phyloP scores from a whole-genome alignment of 495 filamentous ascomycete species.

The Penicillium tannophilum region DNA sequence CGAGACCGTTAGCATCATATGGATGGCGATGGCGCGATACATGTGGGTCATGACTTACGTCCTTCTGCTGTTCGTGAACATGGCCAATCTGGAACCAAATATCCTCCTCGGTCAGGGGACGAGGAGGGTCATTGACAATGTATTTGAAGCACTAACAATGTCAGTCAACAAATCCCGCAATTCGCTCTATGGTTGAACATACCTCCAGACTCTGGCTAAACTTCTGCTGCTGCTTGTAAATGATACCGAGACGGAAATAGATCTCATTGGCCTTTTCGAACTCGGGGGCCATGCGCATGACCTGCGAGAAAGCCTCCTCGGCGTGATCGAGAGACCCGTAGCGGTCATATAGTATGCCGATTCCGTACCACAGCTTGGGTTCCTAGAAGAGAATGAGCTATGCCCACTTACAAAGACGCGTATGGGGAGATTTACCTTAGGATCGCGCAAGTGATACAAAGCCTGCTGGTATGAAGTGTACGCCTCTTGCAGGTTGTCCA shows the following conservation, averaged over 20 bases:
- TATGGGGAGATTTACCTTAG: constrained; percentile 66
- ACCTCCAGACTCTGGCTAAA: constrained; percentile 91
- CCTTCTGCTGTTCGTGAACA: constrained; percentile 98
- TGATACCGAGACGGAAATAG: constrained; percentile 97
- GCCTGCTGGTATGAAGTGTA: constrained; percentile 98
- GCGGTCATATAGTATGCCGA: constrained; percentile 95
- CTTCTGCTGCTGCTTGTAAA: constrained; percentile 98
- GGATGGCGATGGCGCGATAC: not conserved
- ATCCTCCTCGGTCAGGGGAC: constrained; percentile 93
- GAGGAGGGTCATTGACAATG: constrained; percentile 90
- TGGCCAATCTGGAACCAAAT: constrained; percentile 99
- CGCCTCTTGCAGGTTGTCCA: constrained; percentile 97
- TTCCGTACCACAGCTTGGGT: constrained; percentile 98
- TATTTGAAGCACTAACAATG: constrained; percentile 89
- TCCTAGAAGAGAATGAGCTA: constrained; percentile 58
- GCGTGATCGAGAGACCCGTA: constrained; percentile 98
- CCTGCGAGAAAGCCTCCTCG: constrained; percentile 97
- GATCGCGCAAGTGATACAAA: constrained; percentile 88
- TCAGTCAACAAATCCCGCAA: not conserved
- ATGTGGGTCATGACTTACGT: constrained; percentile 61
- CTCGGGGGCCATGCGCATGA: constrained; percentile 97
- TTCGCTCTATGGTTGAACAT: constrained; percentile 24
- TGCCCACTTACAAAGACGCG: not conserved
- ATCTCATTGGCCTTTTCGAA: constrained; percentile 99
- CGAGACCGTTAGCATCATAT: not conserved